Conservation (phyloP, 225 moss, liverwort and hornwort species). For the Thuidium tamariscinum region DNA sequence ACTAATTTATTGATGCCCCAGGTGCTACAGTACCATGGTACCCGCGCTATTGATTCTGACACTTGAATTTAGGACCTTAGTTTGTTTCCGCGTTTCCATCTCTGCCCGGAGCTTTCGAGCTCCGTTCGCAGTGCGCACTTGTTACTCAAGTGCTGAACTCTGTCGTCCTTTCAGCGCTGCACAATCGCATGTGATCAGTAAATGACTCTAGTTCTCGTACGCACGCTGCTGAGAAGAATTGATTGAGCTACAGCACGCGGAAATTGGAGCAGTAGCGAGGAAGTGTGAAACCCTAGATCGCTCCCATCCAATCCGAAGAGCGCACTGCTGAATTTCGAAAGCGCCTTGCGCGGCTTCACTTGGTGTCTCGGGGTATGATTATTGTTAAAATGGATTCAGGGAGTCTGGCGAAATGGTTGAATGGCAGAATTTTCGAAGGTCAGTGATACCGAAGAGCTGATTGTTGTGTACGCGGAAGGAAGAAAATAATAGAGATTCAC, state of each 20-base stretch:
- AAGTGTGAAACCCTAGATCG: conserved; percentile 28
- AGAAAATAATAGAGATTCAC: background rate
- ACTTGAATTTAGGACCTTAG: background rate
- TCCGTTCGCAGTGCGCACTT: background rate
- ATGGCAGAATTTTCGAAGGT: background rate
- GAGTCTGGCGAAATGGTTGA: background rate
- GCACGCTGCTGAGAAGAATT: background rate
- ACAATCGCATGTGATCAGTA: no score
- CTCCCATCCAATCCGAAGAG: background rate
- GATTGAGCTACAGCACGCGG: background rate
- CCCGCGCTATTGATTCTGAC: background rate
- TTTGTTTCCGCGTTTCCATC: background rate
- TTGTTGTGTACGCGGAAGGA: background rate
- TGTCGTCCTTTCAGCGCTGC: background rate
- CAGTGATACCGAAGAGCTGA: background rate
- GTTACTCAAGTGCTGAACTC: background rate
- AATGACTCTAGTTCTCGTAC: background rate
- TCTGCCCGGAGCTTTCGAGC: background rate
- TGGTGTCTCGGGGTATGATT: background rate
- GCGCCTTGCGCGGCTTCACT: background rate
- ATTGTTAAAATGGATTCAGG: background rate
- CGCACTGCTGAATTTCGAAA: background rate
- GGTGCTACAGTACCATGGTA: no score
- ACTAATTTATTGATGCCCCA: background rate
- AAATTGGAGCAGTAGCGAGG: conserved; percentile 1